Evolutionary conservation across 768 basidiomycete species (phyloP).

Genomic region (Austroboletus festivus): DNA sequence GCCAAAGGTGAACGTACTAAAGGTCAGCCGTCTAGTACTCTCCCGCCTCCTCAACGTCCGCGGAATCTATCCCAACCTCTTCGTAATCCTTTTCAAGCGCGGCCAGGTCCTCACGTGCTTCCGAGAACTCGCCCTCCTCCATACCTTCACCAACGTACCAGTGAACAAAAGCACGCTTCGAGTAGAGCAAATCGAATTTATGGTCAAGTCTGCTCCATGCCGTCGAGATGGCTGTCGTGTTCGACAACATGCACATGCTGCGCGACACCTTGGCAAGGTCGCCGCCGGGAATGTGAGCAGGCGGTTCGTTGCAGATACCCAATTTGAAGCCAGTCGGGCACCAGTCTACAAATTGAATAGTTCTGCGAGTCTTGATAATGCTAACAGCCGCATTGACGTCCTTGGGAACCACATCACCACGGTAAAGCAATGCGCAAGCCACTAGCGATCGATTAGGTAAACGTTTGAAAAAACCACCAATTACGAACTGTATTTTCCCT

Average conservation of each 20-base stretch:
- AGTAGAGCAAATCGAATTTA: slow-evolving; percentile 79
- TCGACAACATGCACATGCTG: slow-evolving; percentile 76
- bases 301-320: slow-evolving; percentile 78
- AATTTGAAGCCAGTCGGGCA: slow-evolving; percentile 77
- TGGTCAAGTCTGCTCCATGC: slow-evolving; percentile 75
- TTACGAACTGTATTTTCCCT: slow-evolving; percentile 69
- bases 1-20: slow-evolving; percentile 8
- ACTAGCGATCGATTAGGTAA: slow-evolving; percentile 31
- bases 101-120: slow-evolving; percentile 98
- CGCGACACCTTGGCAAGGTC: slow-evolving; percentile 75
- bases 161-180: slow-evolving; percentile 55
- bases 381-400: slow-evolving; percentile 74
- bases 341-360: slow-evolving; percentile 80
- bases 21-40: slow-evolving; percentile 37
- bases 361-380: slow-evolving; percentile 74
- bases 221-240: slow-evolving; percentile 67
- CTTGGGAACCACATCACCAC: slow-evolving; percentile 77
- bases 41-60: slow-evolving; percentile 47
- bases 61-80: slow-evolving; percentile 66
- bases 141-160: slow-evolving; percentile 78
- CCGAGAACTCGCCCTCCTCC: slow-evolving; percentile 96
- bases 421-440: slow-evolving; percentile 69
- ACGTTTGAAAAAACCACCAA: not conserved
- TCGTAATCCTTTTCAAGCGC: slow-evolving; percentile 98
- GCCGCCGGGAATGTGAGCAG: slow-evolving; percentile 71